These are phyloP conservation scores for Hanseniaspora jakobsenii DNA, from an alignment of 805 yeast genomes.

Conservation along the genomic window DNA sequence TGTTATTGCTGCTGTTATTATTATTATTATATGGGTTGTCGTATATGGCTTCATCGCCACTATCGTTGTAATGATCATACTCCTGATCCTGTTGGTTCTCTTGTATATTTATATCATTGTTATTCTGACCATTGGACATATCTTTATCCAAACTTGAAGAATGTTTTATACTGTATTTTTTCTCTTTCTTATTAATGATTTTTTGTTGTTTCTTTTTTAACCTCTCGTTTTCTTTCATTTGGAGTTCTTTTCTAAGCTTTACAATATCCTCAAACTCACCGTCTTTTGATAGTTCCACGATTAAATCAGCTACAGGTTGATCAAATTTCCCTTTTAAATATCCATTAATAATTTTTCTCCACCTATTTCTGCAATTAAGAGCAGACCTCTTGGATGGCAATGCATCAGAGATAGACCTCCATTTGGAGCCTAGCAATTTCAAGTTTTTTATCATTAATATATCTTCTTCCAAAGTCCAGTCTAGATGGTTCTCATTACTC, in stretches of 20 bases:
- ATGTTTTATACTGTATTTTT: conserved; percentile 15
- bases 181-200: neutral
- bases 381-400: conserved; percentile 70
- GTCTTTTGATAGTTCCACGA: conserved; percentile 1
- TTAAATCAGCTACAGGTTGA: conserved; percentile 27
- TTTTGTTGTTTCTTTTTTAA: neutral
- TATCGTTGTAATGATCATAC: neutral
- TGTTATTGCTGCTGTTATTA: too few species aligned
- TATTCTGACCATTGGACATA: neutral
- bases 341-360: conserved; percentile 75
- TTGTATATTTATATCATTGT: conserved; percentile 11
- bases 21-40: too few species aligned
- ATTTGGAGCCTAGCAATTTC: conserved; percentile 65
- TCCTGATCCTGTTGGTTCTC: conserved; percentile 5
- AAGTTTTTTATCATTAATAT: conserved; percentile 54
- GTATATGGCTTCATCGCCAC: conserved; percentile 2
- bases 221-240: neutral
- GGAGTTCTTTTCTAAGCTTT: conserved; percentile 6
- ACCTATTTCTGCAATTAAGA: conserved; percentile 79
- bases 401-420: conserved; percentile 68
- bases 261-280: conserved; percentile 13
- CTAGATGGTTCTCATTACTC: conserved; percentile 61
- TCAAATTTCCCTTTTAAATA: conserved; percentile 56
- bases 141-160: neutral
- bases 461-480: conserved; percentile 76